Evolutionary conservation across 2,329 filamentous ascomycete species (phyloP).

Genomic region (Microdochium bolleyi): DNA sequence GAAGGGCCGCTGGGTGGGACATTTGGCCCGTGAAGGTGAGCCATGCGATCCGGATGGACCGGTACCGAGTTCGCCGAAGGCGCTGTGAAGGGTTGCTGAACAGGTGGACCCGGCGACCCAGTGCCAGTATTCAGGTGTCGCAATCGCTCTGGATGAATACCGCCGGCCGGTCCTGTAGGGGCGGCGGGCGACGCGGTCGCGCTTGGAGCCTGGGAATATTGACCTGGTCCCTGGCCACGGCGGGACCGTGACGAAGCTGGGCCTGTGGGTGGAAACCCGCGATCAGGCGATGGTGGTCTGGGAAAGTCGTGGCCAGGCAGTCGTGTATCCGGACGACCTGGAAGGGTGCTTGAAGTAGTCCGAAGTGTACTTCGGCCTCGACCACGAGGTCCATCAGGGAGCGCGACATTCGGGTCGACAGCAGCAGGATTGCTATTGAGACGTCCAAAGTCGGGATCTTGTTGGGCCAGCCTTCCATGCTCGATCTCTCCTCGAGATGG

Average conservation of each 20-base stretch:
- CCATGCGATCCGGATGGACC: constrained; percentile 33
- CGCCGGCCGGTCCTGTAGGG: constrained; percentile 2
- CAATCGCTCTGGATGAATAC: constrained; percentile 21
- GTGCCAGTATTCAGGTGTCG: constrained; percentile 15
- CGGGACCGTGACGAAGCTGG: constrained; percentile 41
- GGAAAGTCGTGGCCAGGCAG: background rate
- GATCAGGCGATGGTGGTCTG: constrained; percentile 33
- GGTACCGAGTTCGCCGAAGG: constrained; percentile 12
- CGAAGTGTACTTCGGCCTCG: constrained; percentile 36
- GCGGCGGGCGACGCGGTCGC: background rate
- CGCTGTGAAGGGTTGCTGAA: constrained; percentile 13
- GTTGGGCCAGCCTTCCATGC: constrained; percentile 39
- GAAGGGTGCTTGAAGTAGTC: constrained; percentile 25
- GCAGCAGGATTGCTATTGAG: constrained; percentile 31
- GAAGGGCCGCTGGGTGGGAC: constrained; percentile 12
- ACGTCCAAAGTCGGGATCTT: constrained; percentile 56
- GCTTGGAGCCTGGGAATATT: constrained; percentile 5
- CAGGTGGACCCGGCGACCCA: constrained; percentile 7
- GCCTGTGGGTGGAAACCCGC: constrained; percentile 40
- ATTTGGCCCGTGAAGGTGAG: constrained; percentile 22
- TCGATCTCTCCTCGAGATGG: constrained; percentile 36
- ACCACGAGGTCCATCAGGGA: constrained; percentile 47
- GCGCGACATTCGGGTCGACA: background rate
- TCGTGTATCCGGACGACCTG: constrained; percentile 27
- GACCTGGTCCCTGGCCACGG: constrained; percentile 26